Evolutionary conservation across 371 early-diverging fungal genomes (phyloP).

Genomic region (Racocetra persica): DNA sequence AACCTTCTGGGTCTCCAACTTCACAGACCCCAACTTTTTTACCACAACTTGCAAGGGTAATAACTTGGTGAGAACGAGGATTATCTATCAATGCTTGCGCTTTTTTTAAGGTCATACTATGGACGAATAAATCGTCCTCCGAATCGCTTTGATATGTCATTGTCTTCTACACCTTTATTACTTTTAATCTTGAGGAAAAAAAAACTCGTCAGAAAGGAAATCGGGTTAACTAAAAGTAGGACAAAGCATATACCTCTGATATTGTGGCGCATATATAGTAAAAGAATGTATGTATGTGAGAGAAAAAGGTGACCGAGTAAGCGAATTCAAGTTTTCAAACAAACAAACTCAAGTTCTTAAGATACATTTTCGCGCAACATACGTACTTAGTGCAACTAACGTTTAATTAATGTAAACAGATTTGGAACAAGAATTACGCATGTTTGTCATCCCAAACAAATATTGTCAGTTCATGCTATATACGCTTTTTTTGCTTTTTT

Average conservation of each 20-base stretch:
- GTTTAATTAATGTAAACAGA: no score
- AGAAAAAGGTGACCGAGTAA: not conserved
- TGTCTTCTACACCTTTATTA: not conserved
- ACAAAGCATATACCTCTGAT: no score
- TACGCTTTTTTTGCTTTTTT: no score
- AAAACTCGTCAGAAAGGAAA: not conserved
- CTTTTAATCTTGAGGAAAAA: not conserved
- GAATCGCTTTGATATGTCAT: slow-evolving; percentile 11
- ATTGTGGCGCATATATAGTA: not conserved
- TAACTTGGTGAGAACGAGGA: slow-evolving; percentile 37
- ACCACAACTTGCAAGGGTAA: slow-evolving; percentile 38
- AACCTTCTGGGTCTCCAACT: slow-evolving; percentile 35
- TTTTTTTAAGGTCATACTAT: slow-evolving; percentile 36
- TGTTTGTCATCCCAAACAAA: no score
- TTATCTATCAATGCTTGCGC: slow-evolving; percentile 35
- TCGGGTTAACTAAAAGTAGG: not conserved
- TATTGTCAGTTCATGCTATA: no score
- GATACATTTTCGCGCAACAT: no score
- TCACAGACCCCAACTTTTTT: slow-evolving; percentile 40
- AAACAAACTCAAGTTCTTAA: not conserved
- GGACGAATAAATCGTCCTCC: slow-evolving; percentile 11
- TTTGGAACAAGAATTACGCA: no score
- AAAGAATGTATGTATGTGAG: not conserved
- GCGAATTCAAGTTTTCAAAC: slow-evolving; percentile 6
- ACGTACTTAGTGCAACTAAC: no score